Evolutionary conservation across 768 basidiomycete genomes (phyloP).

Genomic region (Termitomyces sp.): DNA sequence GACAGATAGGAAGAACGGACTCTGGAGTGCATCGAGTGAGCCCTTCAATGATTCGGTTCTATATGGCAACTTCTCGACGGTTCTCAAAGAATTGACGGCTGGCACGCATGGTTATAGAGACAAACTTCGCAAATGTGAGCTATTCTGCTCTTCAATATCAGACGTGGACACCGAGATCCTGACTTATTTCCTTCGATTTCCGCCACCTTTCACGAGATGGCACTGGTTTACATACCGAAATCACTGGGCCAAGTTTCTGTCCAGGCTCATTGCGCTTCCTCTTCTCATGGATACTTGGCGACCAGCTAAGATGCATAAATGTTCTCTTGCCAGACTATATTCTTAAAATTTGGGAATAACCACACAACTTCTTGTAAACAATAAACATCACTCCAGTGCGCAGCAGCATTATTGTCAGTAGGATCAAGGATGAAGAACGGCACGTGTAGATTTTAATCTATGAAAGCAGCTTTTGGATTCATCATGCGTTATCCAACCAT

Average conservation of each 20-base stretch:
- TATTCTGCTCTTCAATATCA: neutral
- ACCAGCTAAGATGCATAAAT: neutral
- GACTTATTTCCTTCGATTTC: neutral
- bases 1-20: neutral
- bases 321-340: neutral
- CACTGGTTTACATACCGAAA: too few species aligned
- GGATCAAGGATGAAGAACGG: neutral
- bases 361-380: neutral
- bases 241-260: neutral
- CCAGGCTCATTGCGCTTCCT: neutral
- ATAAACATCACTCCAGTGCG: neutral
- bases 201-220: neutral
- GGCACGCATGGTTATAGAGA: neutral
- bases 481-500: conserved; percentile 25
- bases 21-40: neutral
- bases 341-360: neutral
- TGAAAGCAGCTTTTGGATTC: neutral
- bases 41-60: too few species aligned
- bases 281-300: too few species aligned
- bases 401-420: neutral
- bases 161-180: too few species aligned
- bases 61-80: neutral
- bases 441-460: neutral
- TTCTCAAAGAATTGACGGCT: neutral
- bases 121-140: neutral